phyloP scores from a whole-genome alignment of 768 basidiomycete species.

The Agrocybe pediades region DNA sequence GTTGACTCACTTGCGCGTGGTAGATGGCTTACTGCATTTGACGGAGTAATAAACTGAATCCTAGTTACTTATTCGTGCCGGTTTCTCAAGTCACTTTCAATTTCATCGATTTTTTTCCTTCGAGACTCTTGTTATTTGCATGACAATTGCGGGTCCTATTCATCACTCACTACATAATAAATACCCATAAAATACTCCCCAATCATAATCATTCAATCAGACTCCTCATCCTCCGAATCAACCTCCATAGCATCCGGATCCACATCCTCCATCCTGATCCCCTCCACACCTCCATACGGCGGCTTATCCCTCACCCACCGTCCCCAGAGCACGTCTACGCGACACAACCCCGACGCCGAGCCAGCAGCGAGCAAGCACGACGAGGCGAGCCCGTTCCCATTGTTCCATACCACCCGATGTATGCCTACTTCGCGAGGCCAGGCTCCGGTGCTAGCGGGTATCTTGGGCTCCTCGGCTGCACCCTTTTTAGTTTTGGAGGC shows the following conservation, averaged over 20 bases:
- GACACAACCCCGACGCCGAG: constrained; percentile 82
- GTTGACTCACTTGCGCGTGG: too few species aligned
- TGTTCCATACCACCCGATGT: constrained; percentile 83
- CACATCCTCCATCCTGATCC: constrained; percentile 59
- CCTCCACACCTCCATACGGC: constrained; percentile 65
- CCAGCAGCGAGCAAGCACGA: constrained; percentile 72
- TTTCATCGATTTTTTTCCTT: too few species aligned
- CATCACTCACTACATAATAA: too few species aligned
- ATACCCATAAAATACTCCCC: too few species aligned
- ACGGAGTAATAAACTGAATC: too few species aligned
- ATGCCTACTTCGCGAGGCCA: constrained; percentile 84
- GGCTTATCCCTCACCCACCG: constrained; percentile 67
- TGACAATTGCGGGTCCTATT: too few species aligned
- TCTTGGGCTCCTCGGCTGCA: constrained; percentile 18
- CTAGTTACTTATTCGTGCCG: too few species aligned
- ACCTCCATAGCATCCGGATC: constrained; percentile 48
- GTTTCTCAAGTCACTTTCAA: too few species aligned
- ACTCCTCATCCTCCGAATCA: constrained; percentile 33
- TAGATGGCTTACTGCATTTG: too few species aligned
- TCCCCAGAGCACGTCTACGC: constrained; percentile 83
- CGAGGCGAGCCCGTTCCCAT: constrained; percentile 62
- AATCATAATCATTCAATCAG: constrained; percentile 7
- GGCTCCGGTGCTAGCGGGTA: constrained; percentile 53
- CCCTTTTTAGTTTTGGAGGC: constrained; percentile 39
- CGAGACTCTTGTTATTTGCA: too few species aligned